Conservation (phyloP, 306 rosid genomes). For the Macrotyloma uniflorum region DNA sequence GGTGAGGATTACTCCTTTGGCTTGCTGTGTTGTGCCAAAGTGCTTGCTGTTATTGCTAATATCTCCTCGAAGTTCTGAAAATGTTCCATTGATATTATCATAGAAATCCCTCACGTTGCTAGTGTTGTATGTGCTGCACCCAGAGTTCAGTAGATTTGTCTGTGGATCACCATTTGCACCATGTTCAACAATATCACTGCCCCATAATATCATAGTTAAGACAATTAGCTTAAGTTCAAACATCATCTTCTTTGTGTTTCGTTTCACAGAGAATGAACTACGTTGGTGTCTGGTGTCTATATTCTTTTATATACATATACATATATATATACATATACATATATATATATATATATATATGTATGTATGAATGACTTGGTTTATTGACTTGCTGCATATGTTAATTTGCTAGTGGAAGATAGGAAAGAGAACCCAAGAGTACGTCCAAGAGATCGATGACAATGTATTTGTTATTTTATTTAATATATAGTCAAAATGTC, state of each 20-base stretch:
- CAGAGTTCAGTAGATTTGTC: slow-evolving; percentile 38
- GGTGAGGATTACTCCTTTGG: neutral
- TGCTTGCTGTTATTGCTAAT: slow-evolving; percentile 36
- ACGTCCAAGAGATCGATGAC: neutral
- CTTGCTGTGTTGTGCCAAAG: slow-evolving; percentile 53
- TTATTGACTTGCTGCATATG: too few species aligned
- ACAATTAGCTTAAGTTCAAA: neutral
- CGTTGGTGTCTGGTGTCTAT: too few species aligned
- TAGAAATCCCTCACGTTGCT: slow-evolving; percentile 37
- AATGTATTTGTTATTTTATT: too few species aligned
- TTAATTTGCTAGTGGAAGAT: too few species aligned
- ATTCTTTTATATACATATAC: too few species aligned
- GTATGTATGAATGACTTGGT: too few species aligned
- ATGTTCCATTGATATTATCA: slow-evolving; percentile 45
- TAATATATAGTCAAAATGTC: too few species aligned
- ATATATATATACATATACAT: too few species aligned
- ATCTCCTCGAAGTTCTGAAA: neutral
- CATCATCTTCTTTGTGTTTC: neutral
- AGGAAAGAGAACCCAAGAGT: neutral
- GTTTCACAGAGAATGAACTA: neutral
- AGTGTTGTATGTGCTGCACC: slow-evolving; percentile 58
- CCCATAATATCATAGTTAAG: neutral
- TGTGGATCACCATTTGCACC: slow-evolving; percentile 35
- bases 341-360: too few species aligned
- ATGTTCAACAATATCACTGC: neutral